These are phyloP conservation scores for Lunularia cruciata DNA, from an alignment of 225 moss, liverwort and hornwort genomes.

Conservation along the genomic window DNA sequence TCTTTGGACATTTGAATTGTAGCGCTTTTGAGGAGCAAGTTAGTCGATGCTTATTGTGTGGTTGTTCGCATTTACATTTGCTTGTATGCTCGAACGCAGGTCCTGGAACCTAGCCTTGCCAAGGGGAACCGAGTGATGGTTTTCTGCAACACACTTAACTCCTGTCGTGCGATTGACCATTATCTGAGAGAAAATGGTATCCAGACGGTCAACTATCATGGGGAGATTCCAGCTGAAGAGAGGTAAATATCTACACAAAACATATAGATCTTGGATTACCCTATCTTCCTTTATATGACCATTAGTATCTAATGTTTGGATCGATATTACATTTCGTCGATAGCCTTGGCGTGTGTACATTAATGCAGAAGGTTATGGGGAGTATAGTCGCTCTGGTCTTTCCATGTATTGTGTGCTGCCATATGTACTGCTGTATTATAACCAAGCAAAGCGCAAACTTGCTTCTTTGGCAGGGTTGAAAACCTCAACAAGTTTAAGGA, in stretches of 20 bases:
- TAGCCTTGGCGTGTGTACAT: too few relatives aligned
- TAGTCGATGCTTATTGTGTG: not conserved
- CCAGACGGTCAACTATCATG: conserved; percentile 89
- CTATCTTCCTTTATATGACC: too few relatives aligned
- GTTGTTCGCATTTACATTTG: not conserved
- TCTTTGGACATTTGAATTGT: not conserved
- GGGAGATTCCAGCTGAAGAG: conserved; percentile 92
- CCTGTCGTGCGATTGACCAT: conserved; percentile 97
- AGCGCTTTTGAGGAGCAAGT: not conserved
- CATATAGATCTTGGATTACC: not conserved
- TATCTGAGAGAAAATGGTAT: conserved; percentile 76
- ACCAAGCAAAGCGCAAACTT: not conserved
- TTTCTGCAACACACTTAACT: conserved; percentile 90
- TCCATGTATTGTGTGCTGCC: too few relatives aligned
- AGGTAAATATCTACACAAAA: conserved; percentile 62
- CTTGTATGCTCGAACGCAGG: conserved; percentile 39
- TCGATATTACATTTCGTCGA: too few relatives aligned
- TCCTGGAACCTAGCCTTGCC: conserved; percentile 85
- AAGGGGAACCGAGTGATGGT: conserved; percentile 95
- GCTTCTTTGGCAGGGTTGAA: conserved; percentile 59
- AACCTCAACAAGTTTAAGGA: conserved; percentile 85
- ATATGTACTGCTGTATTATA: too few relatives aligned
- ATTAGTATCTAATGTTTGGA: too few relatives aligned
- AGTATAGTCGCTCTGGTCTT: too few relatives aligned
- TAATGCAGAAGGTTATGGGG: too few relatives aligned